Conservation (phyloP, 192 early-diverging fungal species). For the Entomortierella lignicola region DNA sequence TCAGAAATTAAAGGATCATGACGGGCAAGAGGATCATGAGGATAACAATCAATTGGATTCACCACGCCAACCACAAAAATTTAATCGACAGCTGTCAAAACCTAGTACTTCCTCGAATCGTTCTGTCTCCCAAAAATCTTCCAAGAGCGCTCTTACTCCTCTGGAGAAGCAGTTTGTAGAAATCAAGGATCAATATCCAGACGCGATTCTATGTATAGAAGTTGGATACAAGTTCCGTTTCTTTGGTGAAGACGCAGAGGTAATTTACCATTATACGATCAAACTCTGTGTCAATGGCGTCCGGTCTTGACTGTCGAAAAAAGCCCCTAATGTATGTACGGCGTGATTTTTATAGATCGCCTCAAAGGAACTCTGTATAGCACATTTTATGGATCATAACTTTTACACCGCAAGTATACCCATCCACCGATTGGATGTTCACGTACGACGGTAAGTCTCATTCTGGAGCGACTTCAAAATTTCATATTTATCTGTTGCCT, state of each 20-base stretch:
- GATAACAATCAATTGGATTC: not conserved
- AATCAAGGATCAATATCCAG: conserved; percentile 76
- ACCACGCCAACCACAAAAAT: not conserved
- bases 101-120: conserved; percentile 2
- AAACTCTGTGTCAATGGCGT: no score
- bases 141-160: conserved; percentile 75
- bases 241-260: conserved; percentile 90
- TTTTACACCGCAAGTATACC: conserved; percentile 88
- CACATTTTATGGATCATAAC: conserved; percentile 81
- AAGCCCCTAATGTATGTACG: not conserved
- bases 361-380: conserved; percentile 81
- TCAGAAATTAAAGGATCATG: not conserved
- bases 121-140: conserved; percentile 12
- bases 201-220: conserved; percentile 83
- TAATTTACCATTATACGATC: conserved; percentile 26
- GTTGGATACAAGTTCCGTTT: conserved; percentile 97
- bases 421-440: conserved; percentile 78
- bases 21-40: not conserved
- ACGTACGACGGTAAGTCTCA: conserved; percentile 72
- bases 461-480: not conserved
- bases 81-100: not conserved
- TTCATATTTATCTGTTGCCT: not conserved
- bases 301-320: no score
- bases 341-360: conserved; percentile 63
- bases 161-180: conserved; percentile 86